Base-by-base conservation (phyloP, 306 rosid species). In the Vigna hirtella region DNA sequence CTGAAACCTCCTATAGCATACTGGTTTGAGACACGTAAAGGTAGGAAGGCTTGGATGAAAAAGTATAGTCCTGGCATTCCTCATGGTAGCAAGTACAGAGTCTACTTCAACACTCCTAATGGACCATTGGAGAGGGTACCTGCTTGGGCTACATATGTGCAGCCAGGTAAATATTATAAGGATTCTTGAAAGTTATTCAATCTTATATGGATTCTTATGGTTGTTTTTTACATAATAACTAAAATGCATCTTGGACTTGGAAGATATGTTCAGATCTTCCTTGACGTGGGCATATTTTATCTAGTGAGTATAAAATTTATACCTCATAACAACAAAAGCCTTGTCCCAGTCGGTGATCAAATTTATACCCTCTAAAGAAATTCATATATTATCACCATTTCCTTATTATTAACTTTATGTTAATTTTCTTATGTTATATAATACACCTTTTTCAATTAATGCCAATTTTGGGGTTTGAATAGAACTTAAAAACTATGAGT, bases 131-230 rank as follows among this genome's bases (percentile, higher is more conserved):
- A 95, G 74, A 80, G 98, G 77, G 89, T 95, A 40, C 98, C 98
- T 82, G 97, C 98, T 87, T 95, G 98, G 98, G 98, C 98, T 83
- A 87, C 98, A 56, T 95, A 92, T 86, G 98, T 95, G 80, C 89
- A 91, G 74, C 97, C 98, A 55, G 98, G 98, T 95, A 82, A 84
- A 78, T 81, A 51, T 40, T 48, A 73, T 22, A 26, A 66, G 30
- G 45, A 64, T 50, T 72, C 26, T 66, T 63, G 76, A 58, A 80
- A 69, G 48, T 83, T n/a, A 53, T 72, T 55, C 64, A 47, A 15
- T 70, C 68, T 18, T 79, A 65, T 6, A 57, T 50, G 22, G 47
- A 58, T 74, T 77, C 48, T 53, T 78, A 47, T 58, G 68, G 40
- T 17, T 74, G 18, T 74, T 55, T 38, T 70, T 65, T 38, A 55